These are phyloP conservation scores for Hapsidospora chrysogenum DNA, from an alignment of 495 filamentous ascomycete genomes.

Conservation along the genomic window DNA sequence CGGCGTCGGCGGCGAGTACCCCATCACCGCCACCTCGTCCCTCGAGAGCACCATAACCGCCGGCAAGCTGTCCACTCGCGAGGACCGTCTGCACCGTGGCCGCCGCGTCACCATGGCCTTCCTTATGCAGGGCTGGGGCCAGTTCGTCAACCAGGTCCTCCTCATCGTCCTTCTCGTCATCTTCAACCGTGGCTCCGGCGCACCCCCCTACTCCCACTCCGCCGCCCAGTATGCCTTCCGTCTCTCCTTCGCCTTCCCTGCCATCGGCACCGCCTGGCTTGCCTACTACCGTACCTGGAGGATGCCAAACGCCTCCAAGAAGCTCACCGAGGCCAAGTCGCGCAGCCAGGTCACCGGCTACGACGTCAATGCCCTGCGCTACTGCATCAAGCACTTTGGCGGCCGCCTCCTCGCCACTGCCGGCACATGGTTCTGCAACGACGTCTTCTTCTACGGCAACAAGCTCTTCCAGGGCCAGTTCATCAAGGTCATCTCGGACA, in stretches of 20 bases:
- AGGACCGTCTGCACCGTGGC: conserved; percentile 83
- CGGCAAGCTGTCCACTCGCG: conserved; percentile 70
- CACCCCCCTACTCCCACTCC: conserved; percentile 52
- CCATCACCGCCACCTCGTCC: conserved; percentile 86
- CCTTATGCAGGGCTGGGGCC: conserved; percentile 94
- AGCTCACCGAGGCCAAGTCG: conserved; percentile 61
- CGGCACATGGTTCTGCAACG: conserved; percentile 76
- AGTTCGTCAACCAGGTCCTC: conserved; percentile 76
- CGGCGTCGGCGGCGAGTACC: conserved; percentile 87
- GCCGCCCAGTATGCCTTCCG: conserved; percentile 74
- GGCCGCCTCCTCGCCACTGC: conserved; percentile 72
- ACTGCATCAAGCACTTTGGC: conserved; percentile 66
- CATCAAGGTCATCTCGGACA: conserved; percentile 51
- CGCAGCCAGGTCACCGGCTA: conserved; percentile 76
- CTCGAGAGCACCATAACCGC: conserved; percentile 83
- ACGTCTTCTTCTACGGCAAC: conserved; percentile 96
- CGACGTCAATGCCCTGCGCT: conserved; percentile 58
- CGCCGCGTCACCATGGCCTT: conserved; percentile 86
- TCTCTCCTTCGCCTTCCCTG: conserved; percentile 68
- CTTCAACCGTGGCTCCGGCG: conserved; percentile 59
- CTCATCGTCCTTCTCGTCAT: conserved; percentile 67
- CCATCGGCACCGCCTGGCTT: conserved; percentile 79
- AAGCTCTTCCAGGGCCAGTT: conserved; percentile 87
- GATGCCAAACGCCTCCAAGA: conserved; percentile 59
- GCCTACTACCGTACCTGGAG: conserved; percentile 81